Conservation (phyloP, 2,329 filamentous ascomycete genomes). For the Ophiostoma piceae region DNA sequence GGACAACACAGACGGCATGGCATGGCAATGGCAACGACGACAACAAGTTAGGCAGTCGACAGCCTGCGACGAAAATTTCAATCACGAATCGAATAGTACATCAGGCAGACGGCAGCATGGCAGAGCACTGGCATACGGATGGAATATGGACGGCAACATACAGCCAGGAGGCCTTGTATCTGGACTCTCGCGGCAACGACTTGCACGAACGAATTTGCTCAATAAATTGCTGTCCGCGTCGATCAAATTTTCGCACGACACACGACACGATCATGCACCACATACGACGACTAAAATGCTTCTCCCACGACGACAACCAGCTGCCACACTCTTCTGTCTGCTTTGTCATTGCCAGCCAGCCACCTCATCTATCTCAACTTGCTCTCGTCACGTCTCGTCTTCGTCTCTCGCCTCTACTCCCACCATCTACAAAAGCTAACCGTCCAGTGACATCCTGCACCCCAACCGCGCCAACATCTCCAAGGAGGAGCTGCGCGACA, state of each 20-base stretch:
- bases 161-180: background rate
- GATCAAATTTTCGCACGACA: too few relatives aligned
- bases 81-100: background rate
- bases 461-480: slow-evolving; percentile 96
- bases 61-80: background rate
- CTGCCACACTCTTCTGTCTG: background rate
- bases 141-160: background rate
- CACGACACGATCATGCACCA: background rate
- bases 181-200: background rate
- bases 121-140: background rate
- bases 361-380: background rate
- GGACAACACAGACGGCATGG: background rate
- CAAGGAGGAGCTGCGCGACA: slow-evolving; percentile 96
- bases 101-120: background rate
- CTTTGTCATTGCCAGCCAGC: background rate
- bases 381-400: background rate
- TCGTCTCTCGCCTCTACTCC: background rate
- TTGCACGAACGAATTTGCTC: background rate
- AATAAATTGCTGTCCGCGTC: too few relatives aligned
- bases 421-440: slow-evolving; percentile 14
- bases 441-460: slow-evolving; percentile 92
- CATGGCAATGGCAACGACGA: background rate
- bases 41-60: background rate
- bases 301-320: background rate
- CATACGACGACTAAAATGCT: background rate